These are phyloP conservation scores for Millerozyma miso DNA, from an alignment of 805 yeast species.

Conservation along the genomic window DNA sequence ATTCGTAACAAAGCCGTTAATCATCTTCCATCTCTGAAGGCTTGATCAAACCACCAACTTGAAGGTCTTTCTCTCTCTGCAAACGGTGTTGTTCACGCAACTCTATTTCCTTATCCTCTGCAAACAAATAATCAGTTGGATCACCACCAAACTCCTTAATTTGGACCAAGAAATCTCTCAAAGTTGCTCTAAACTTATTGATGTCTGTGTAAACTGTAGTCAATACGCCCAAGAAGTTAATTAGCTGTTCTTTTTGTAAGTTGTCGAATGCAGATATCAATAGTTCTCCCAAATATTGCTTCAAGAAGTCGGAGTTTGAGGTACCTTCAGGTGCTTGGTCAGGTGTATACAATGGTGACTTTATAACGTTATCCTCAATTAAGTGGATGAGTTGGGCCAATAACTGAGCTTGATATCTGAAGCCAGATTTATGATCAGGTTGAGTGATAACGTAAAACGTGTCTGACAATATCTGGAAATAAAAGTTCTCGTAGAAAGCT, in stretches of 20 bases:
- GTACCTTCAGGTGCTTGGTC: constrained; percentile 85
- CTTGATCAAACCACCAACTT: constrained; percentile 89
- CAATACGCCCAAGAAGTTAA: constrained; percentile 75
- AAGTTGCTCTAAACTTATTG: constrained; percentile 69
- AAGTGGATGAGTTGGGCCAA: constrained; percentile 79
- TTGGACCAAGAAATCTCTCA: constrained; percentile 95
- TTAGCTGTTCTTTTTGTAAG: constrained; percentile 75
- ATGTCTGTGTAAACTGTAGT: constrained; percentile 70
- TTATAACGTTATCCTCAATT: constrained; percentile 71
- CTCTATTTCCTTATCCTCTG: constrained; percentile 86
- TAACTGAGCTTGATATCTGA: constrained; percentile 79
- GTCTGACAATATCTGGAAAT: constrained; percentile 85
- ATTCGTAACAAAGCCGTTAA: constrained; percentile 1
- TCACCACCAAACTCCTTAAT: constrained; percentile 95
- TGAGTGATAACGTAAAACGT: constrained; percentile 92
- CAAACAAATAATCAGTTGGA: constrained; percentile 88
- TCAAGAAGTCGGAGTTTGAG: constrained; percentile 70
- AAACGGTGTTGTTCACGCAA: constrained; percentile 59
- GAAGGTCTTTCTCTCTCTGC: constrained; percentile 77
- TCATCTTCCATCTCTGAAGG: constrained; percentile 93
- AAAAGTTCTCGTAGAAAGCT: constrained; percentile 84
- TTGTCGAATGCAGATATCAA: constrained; percentile 90
- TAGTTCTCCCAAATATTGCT: constrained; percentile 77
- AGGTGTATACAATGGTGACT: constrained; percentile 73
- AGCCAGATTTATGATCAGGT: constrained; percentile 96